phyloP scores from a whole-genome alignment of 768 basidiomycete species.

The Rhizopogon vesiculosus region DNA sequence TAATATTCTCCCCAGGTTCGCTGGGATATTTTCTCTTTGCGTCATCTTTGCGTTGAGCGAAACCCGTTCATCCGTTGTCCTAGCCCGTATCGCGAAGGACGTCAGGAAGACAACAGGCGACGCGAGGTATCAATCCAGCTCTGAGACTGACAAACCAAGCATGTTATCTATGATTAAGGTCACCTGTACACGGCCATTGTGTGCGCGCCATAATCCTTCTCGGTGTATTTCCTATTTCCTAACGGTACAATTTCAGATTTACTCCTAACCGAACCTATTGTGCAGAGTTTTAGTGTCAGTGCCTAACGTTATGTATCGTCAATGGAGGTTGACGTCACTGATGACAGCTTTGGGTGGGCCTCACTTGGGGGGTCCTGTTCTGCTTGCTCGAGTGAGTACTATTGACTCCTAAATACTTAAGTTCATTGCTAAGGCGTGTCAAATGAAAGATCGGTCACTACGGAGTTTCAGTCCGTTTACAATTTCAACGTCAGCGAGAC shows the following conservation, averaged over 20 bases:
- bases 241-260: conserved; percentile 11
- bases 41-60: conserved; percentile 60
- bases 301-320: neutral
- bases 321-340: neutral
- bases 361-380: conserved; percentile 73
- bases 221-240: neutral
- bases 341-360: conserved; percentile 56
- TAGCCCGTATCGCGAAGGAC: conserved; percentile 59
- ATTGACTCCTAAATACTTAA: neutral
- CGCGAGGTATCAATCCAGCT: conserved; percentile 49
- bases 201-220: conserved; percentile 36
- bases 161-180: conserved; percentile 56
- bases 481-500: conserved; percentile 55
- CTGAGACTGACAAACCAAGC: conserved; percentile 56
- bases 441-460: conserved; percentile 42
- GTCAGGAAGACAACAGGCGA: conserved; percentile 65
- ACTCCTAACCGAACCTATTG: conserved; percentile 54
- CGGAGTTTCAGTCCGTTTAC: conserved; percentile 52
- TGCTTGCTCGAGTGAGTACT: conserved; percentile 51
- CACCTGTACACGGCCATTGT: conserved; percentile 64
- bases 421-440: neutral
- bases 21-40: conserved; percentile 43
- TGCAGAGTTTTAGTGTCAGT: conserved; percentile 65
- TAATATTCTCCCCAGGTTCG: conserved; percentile 34
- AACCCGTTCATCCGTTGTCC: conserved; percentile 67